Percentiles rank a stretch among this genome's conserved stretches.
phyloP scores from a whole-genome alignment of 1,284 basidiomycete genomes.

The Puccinia polysora region DNA sequence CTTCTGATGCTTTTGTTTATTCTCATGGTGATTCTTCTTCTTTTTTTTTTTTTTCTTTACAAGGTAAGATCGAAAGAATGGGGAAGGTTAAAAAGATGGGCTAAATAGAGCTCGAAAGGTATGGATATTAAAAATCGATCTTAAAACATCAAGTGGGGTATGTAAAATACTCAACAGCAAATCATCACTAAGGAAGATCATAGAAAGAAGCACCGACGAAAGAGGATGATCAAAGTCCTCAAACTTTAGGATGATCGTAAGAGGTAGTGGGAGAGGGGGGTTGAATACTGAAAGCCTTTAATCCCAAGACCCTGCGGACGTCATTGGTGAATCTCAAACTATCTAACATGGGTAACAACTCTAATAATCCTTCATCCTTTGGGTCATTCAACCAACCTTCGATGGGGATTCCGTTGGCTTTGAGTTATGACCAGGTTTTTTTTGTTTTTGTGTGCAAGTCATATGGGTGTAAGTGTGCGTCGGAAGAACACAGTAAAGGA shows the following conservation, averaged over 20 bases:
- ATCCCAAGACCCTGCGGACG: slow-evolving; percentile 83
- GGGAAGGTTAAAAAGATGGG: not conserved
- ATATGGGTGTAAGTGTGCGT: not conserved
- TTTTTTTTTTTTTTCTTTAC: not conserved
- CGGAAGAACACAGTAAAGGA: too few relatives aligned
- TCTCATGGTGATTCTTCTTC: too few relatives aligned
- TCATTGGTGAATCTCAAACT: slow-evolving; percentile 91
- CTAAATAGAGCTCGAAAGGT: too few relatives aligned
- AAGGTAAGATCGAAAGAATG: not conserved
- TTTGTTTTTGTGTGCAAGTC: not conserved
- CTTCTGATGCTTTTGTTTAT: too few relatives aligned
- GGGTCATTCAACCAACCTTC: slow-evolving; percentile 99
- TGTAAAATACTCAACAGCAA: too few relatives aligned
- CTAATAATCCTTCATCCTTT: slow-evolving; percentile 89
- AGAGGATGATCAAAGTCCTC: too few relatives aligned
- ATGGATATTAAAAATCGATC: too few relatives aligned
- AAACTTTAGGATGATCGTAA: not conserved
- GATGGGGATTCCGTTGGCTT: slow-evolving; percentile 95
- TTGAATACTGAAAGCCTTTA: slow-evolving; percentile 55
- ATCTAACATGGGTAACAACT: slow-evolving; percentile 90
- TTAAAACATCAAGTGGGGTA: too few relatives aligned
- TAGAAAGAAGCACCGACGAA: slow-evolving; percentile 4
- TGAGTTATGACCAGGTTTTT: too few relatives aligned
- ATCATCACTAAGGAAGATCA: not conserved
- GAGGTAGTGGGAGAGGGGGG: not conserved